Evolutionary conservation across 495 filamentous ascomycete genomes (phyloP).

Genomic region (Hyaloscypha finlandica): DNA sequence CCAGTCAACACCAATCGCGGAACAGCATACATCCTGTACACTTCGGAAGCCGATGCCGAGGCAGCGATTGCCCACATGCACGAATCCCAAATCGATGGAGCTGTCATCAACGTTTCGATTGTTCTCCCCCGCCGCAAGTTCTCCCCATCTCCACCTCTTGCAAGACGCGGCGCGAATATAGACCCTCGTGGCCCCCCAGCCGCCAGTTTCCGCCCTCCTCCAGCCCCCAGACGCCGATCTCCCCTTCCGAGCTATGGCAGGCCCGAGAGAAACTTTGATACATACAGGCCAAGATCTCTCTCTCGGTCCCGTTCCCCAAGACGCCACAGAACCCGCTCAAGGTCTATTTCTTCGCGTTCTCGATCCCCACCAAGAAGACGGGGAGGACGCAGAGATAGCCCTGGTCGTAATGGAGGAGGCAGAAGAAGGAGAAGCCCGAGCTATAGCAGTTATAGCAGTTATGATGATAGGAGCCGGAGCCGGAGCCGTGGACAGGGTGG

Average conservation of each 20-base stretch:
- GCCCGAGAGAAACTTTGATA: constrained; percentile 49
- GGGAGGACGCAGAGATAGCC: constrained; percentile 41
- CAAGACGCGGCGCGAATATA: constrained; percentile 49
- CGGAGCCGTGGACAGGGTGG: constrained; percentile 42
- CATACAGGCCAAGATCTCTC: constrained; percentile 52
- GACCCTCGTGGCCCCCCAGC: constrained; percentile 43
- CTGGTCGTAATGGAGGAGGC: constrained; percentile 41
- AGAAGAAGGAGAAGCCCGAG: constrained; percentile 59
- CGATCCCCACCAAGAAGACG: constrained; percentile 53
- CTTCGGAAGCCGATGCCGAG: constrained; percentile 76
- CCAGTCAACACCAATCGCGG: constrained; percentile 88
- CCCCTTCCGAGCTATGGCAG: constrained; percentile 42
- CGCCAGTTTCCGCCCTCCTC: constrained; percentile 34
- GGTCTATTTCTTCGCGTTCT: constrained; percentile 53
- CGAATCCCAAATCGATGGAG: constrained; percentile 92
- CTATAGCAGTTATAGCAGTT: constrained; percentile 62
- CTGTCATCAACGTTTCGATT: constrained; percentile 86
- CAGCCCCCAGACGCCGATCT: constrained; percentile 42
- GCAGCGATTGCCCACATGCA: constrained; percentile 96
- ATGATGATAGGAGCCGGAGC: constrained; percentile 44
- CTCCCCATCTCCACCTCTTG: constrained; percentile 51
- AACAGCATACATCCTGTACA: constrained; percentile 90
- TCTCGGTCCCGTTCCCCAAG: constrained; percentile 51
- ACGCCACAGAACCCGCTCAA: constrained; percentile 40
- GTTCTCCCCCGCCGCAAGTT: constrained; percentile 80